Conservation (phyloP, 768 basidiomycete genomes). For the Leccinellum rugosiceps region DNA sequence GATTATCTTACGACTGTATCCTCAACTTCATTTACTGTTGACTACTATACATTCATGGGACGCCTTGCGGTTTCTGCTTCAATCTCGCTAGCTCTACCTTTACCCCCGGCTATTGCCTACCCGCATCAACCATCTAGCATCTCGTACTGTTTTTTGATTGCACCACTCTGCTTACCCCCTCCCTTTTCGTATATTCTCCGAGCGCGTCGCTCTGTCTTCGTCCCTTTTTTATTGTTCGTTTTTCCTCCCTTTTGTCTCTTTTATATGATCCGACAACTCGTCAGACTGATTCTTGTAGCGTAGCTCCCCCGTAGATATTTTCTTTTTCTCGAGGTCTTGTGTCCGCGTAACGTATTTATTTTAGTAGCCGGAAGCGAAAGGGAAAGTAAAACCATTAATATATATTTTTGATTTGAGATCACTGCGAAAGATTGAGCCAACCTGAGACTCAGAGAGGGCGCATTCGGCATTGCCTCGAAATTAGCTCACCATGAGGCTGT, state of each 20-base stretch:
- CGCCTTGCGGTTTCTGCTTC: constrained; percentile 28
- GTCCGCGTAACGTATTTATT: constrained; percentile 28
- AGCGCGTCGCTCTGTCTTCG: neutral
- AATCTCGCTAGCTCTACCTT: constrained; percentile 1
- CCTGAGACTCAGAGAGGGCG: neutral
- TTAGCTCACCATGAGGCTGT: constrained; percentile 8
- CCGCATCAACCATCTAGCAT: constrained; percentile 8
- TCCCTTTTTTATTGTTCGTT: constrained; percentile 14
- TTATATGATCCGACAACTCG: neutral
- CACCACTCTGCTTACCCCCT: constrained; percentile 4
- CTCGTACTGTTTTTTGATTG: constrained; percentile 27
- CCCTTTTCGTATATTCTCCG: neutral
- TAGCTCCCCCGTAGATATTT: constrained; percentile 28
- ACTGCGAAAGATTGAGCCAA: neutral
- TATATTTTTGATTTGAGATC: neutral
- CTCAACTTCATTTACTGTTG: constrained; percentile 8
- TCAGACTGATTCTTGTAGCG: constrained; percentile 26
- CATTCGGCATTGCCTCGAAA: constrained; percentile 11
- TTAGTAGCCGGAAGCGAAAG: constrained; percentile 18
- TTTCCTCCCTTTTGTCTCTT: constrained; percentile 7
- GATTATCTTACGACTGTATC: constrained; percentile 20
- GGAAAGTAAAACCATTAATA: constrained; percentile 13
- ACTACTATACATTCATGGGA: constrained; percentile 28
- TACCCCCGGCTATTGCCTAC: constrained; percentile 5
- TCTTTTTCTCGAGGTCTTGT: constrained; percentile 16